phyloP scores from a whole-genome alignment of 2,329 filamentous ascomycete genomes.

The Penicillium nordicum region DNA sequence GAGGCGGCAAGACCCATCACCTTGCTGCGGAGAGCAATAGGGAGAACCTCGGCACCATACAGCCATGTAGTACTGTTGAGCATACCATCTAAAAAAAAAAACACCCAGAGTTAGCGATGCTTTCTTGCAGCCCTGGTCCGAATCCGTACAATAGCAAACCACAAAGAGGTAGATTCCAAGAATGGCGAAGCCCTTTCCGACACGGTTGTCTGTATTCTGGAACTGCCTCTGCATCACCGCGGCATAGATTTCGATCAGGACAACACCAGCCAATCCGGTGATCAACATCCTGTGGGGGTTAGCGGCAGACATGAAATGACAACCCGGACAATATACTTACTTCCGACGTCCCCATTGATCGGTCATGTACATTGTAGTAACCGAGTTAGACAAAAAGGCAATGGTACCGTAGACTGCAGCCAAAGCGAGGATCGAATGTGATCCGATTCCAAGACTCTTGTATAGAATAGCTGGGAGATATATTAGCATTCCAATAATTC shows the following conservation, averaged over 20 bases:
- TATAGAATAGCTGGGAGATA: conserved; percentile 49
- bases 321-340: conserved; percentile 25
- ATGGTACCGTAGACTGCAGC: conserved; percentile 55
- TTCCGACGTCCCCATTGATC: conserved; percentile 60
- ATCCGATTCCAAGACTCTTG: conserved; percentile 52
- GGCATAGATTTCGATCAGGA: conserved; percentile 58
- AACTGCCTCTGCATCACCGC: conserved; percentile 58
- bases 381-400: conserved; percentile 50
- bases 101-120: neutral
- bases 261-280: conserved; percentile 50
- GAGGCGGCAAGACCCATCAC: conserved; percentile 55
- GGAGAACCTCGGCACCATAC: conserved; percentile 56
- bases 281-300: conserved; percentile 51
- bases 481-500: neutral
- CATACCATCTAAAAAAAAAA: conserved; percentile 44
- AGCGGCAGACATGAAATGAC: neutral
- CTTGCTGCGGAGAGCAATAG: conserved; percentile 52
- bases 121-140: neutral
- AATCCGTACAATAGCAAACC: conserved; percentile 50
- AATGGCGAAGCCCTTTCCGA: conserved; percentile 59
- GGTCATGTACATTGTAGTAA: conserved; percentile 53
- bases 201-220: conserved; percentile 52
- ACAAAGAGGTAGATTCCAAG: conserved; percentile 60
- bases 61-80: conserved; percentile 55
- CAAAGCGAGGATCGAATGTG: conserved; percentile 51